Conservation (phyloP, 1,284 basidiomycete species). For the Cryptococcus sp. region DNA sequence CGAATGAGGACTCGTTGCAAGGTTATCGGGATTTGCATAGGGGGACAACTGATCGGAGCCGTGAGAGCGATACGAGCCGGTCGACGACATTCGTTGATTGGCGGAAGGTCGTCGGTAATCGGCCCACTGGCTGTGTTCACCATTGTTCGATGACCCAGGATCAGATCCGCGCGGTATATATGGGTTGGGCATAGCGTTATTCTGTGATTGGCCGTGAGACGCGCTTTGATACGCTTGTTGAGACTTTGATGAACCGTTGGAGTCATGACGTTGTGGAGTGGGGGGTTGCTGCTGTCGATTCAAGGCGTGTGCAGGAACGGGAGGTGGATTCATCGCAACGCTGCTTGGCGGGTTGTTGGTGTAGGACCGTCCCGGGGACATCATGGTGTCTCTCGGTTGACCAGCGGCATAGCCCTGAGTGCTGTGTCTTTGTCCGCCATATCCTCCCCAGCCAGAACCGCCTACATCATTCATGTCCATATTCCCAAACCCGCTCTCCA, state of each 20-base stretch:
- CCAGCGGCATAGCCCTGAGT: conserved; percentile 1
- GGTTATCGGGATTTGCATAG: conserved; percentile 18
- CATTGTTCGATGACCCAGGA: conserved; percentile 21
- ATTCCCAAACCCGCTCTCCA: conserved; percentile 49
- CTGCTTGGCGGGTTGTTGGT: neutral
- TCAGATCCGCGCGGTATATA: conserved; percentile 43
- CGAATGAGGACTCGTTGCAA: conserved; percentile 33
- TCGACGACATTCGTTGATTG: conserved; percentile 28
- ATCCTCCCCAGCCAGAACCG: conserved; percentile 11
- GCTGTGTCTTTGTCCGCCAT: conserved; percentile 19
- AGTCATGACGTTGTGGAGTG: conserved; percentile 14
- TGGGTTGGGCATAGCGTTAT: conserved; percentile 28
- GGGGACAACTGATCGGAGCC: conserved; percentile 41
- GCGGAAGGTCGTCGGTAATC: conserved; percentile 30
- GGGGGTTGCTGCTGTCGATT: conserved; percentile 8
- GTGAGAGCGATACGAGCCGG: conserved; percentile 34
- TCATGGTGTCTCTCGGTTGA: conserved; percentile 29
- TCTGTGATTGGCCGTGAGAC: neutral
- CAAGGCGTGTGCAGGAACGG: conserved; percentile 30
- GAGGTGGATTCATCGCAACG: conserved; percentile 36
- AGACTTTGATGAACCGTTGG: conserved; percentile 14
- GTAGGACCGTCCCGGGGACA: conserved; percentile 26
- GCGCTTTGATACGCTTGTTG: conserved; percentile 4
- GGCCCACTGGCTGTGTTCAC: conserved; percentile 24
- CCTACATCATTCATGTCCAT: conserved; percentile 28